Evolutionary conservation across 345 rosid species (phyloP), one percentile per base, ranked within the genome.

Genomic region (Microthlaspi erraticum): DNA sequence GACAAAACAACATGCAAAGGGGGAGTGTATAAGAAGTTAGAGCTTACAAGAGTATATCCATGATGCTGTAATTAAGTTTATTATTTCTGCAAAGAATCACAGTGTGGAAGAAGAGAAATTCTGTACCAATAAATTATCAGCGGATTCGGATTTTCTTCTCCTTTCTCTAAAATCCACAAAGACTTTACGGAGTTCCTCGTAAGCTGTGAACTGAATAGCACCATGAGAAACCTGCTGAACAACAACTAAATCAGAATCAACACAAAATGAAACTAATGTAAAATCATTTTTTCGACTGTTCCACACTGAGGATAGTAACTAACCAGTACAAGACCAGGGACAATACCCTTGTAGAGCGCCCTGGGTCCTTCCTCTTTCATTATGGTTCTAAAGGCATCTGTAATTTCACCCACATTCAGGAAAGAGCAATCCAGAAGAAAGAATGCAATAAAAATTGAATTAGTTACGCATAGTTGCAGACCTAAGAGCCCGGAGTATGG

Each of bases 181-280:
- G 75, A 80, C 33, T 78, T 84, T 91, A 10, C 93, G 96, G 54
- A 89, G 86, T 71, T 94, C 99, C 83, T 94, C 96, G 71, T 94
- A 91, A 29, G 83, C 83, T 16, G 96, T 89, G 74, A 94, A 91
- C 82, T 91, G 99, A 81, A 91, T 77, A 57, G 91, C 97, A 64
- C 92, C 97, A 74, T 91, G 99, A 72, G 95, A 91, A 83, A 91
- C 93, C 97, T 91, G 95, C 90, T 86, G 81, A 82, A 82, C 77
- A 71, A 81, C 29, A 26, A 69, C 65, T 60, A 32, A 52, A 12
- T 49, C 14, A 57, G 42, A 33, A 66, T 66, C 51, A 56, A 51
- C 33, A 43, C 55, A 34, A 50, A 64, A 68, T 44, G 17, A 43
- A 59, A 50, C 31, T 3, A 20, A 34, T 56, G 48, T 7, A 37